Base-by-base conservation (phyloP, 192 early-diverging fungal species). In the Coemansia sp. region DNA sequence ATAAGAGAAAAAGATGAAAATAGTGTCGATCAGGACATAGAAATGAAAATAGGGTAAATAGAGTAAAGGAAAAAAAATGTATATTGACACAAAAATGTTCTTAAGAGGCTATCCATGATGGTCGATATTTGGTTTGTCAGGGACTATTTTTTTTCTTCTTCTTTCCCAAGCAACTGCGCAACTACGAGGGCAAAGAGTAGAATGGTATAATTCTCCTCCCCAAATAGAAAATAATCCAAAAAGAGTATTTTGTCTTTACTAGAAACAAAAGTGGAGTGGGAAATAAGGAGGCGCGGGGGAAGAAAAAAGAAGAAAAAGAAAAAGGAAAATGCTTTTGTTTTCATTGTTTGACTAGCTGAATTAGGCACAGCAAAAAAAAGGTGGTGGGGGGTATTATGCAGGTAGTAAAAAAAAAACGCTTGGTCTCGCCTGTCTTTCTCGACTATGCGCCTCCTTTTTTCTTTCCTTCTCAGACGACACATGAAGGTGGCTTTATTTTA, bases 401-500 rank as follows among this genome's bases (percentile, higher is more conserved):
- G 29, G 53, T 9, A 2, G 18, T 20, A 49, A 49, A 10, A 53
- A 7, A 6, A 50, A 50, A 11, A 50, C 18, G 20, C 40, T 9
- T 22, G 49, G 6, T 50, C 49, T 8, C 4, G 44, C 47, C n/a
- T 30, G 9, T 12, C 22, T 56, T 30, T 56, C 3, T 32, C 22
- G 29, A 20, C 50, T 13, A 11, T 10, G 53, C 53, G 53, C 53
- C 53, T 56, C 53, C n/a, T 56, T 32, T 30, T 56, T 7, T 15
- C 47, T 5, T 24, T 24, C 24, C 29, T 13, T 45, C 30, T 56
- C 15, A 22, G 53, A 56, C 50, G 29, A 32, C 29, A 3, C 50
- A 52, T n/a, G 8, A 29, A 1, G 50, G 50, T 52, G 50, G 50
- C 50, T 52, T 52, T 52, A 52, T 52, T 52, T 52, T 52, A 52